A percentile compares a stretch with the other conserved stretches of the same genome.
Evolutionary conservation across 2,329 filamentous ascomycete species (phyloP).

Genomic region (Pseudocercospora fijiensis): DNA sequence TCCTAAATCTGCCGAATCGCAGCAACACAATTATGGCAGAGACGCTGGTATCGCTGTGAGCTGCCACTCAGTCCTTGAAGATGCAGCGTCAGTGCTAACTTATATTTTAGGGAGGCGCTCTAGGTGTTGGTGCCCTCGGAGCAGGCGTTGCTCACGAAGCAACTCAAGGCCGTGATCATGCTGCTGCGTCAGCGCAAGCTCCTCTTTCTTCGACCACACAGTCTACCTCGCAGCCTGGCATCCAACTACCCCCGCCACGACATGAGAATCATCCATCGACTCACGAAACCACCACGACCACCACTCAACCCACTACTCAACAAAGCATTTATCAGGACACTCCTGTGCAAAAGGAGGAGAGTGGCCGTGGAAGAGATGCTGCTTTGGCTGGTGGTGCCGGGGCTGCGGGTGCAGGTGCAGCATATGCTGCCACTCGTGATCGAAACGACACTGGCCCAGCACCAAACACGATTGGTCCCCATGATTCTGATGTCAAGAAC

Average conservation of each 20-base stretch:
- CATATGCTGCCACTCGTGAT: slow-evolving; percentile 15
- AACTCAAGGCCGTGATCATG: neutral
- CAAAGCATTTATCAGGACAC: slow-evolving; percentile 1
- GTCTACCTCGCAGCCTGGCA: neutral
- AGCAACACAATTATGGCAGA: slow-evolving; percentile 32
- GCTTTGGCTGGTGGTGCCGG: slow-evolving; percentile 24
- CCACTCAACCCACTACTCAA: neutral
- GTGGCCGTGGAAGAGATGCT: neutral
- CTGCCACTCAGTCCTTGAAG: neutral
- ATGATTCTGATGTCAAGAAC: slow-evolving; percentile 31
- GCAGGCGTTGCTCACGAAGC: slow-evolving; percentile 3
- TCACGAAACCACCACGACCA: neutral
- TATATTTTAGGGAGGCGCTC: slow-evolving; percentile 25
- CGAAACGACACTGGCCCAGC: slow-evolving; percentile 26
- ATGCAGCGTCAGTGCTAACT: neutral
- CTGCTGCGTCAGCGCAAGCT: neutral
- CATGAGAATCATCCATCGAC: neutral
- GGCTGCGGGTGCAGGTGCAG: slow-evolving; percentile 33
- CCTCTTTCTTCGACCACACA: neutral
- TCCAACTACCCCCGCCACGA: neutral
- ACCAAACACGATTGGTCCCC: slow-evolving; percentile 31
- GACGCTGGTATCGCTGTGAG: slow-evolving; percentile 34
- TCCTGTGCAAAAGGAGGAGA: neutral
- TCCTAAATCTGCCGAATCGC: neutral
- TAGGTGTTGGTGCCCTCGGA: slow-evolving; percentile 27